phyloP scores from a whole-genome alignment of 169 alveolate genomes.

The Cryptosporidium tyzzeri region DNA sequence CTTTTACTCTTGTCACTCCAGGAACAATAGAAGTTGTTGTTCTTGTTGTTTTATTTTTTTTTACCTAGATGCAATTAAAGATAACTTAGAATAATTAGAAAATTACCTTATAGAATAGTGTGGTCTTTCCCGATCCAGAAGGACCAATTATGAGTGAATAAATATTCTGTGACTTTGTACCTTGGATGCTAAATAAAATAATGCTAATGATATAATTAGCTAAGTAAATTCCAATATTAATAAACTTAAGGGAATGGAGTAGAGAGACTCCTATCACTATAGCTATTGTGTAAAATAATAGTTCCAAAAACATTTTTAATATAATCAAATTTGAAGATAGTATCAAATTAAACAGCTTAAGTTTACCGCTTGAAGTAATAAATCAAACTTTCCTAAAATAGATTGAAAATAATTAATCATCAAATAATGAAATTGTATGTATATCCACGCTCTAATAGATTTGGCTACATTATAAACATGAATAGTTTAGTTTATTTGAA shows the following conservation, averaged over 20 bases:
- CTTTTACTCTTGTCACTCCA: slow-evolving; percentile 5
- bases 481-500: too few species aligned
- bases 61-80: slow-evolving; percentile 13
- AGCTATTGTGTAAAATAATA: slow-evolving; percentile 8
- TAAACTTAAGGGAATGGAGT: slow-evolving; percentile 21
- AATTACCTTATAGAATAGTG: slow-evolving; percentile 73
- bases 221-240: background rate
- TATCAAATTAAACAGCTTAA: background rate
- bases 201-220: background rate
- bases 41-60: slow-evolving; percentile 3
- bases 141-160: slow-evolving; percentile 71
- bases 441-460: too few species aligned
- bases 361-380: background rate
- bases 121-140: slow-evolving; percentile 76
- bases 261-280: slow-evolving; percentile 32
- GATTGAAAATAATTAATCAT: background rate
- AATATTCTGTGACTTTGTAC: background rate
- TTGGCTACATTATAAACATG: too few species aligned
- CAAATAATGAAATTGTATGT: too few species aligned
- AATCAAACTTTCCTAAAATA: too few species aligned
- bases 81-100: background rate
- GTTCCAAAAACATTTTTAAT: slow-evolving; percentile 21
- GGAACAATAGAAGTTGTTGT: slow-evolving; percentile 62
- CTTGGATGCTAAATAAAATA: background rate
- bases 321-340: background rate